These are phyloP conservation scores for Peronospora destructor DNA, from an alignment of 352 stramenopile genomes.

Conservation along the genomic window DNA sequence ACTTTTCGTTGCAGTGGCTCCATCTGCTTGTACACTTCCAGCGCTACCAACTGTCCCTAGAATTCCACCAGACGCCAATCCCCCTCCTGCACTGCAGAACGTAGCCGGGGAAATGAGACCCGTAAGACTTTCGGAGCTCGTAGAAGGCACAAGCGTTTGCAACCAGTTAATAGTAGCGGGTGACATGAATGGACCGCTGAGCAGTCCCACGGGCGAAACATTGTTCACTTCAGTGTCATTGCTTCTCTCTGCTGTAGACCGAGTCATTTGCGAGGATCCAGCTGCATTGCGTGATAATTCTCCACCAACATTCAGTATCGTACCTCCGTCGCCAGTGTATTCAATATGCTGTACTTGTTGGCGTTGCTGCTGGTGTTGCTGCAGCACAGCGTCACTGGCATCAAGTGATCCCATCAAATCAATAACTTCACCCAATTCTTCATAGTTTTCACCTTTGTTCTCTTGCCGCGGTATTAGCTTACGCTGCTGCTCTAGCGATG, in stretches of 20 bases:
- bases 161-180: constrained; percentile 73
- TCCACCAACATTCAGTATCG: background rate
- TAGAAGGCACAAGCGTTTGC: constrained; percentile 62
- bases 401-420: constrained; percentile 59
- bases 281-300: constrained; percentile 1
- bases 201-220: constrained; percentile 47
- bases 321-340: constrained; percentile 1
- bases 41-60: constrained; percentile 11
- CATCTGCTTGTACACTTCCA: constrained; percentile 16
- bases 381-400: constrained; percentile 38
- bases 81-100: constrained; percentile 25
- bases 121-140: constrained; percentile 54
- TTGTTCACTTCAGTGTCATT: constrained; percentile 37
- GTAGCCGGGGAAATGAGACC: constrained; percentile 52
- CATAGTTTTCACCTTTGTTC: constrained; percentile 39
- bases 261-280: constrained; percentile 27
- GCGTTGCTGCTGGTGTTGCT: constrained; percentile 8
- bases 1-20: constrained; percentile 8
- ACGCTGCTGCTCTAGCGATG: constrained; percentile 18
- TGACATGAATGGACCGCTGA: constrained; percentile 62
- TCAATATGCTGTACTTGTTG: constrained; percentile 7
- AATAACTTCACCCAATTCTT: constrained; percentile 63
- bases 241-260: constrained; percentile 37
- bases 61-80: constrained; percentile 15
- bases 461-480: constrained; percentile 35